Evolutionary conservation across 140 eudicot genomes (phyloP), one percentile per base, ranked within the genome.

Genomic region (Erigeron philadelphicus): DNA sequence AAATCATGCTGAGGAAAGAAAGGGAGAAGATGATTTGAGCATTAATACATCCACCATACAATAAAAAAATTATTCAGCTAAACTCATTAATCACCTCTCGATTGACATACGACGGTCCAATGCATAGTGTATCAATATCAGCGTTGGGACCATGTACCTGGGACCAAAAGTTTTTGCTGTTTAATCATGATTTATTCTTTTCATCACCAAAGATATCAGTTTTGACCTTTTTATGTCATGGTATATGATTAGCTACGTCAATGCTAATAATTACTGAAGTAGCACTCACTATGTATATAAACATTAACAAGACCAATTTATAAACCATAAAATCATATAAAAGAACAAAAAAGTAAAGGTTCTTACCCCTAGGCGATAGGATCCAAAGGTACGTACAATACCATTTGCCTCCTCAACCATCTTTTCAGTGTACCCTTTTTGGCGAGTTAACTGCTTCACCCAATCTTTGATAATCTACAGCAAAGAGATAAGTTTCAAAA

Each of bases 81-180:
- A 57, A 73, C 18, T 67, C 25, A 31, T 42, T 60, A 72, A 17
- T 54, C 69, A 90, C 97, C 90, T 90, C 95, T 79, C 97, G 83
- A 69, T 65, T 88, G 73, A 86, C 91, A 77, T 90, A 90, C 58
- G 89, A 78, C 19, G 97, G 97, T 11, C 97, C 97, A 21, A 90
- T 77, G 75, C 97, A 90, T 31, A 90, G 80, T 21, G 97, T 86
- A 72, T 90, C 97, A 8, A 90, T 83, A 70, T 90, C 97, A 73
- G 97, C 94, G 23, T 90, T 90, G 50, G 97, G 97, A 19, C 97
- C 95, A 84, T 88, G 93, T 64, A 91, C 97, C 97, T 91, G 71
- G 38, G 67, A 72, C 18, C 59, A 72, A 66, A 31, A 73, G 59
- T 59, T 61, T n/a, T 66, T 46, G 25, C 9, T 66, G 13, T 17